A percentile compares a stretch with the other conserved stretches of the same genome.
These are phyloP conservation scores for Fomitopsis palustris DNA, from an alignment of 1,284 basidiomycete genomes.

Conservation along the genomic window DNA sequence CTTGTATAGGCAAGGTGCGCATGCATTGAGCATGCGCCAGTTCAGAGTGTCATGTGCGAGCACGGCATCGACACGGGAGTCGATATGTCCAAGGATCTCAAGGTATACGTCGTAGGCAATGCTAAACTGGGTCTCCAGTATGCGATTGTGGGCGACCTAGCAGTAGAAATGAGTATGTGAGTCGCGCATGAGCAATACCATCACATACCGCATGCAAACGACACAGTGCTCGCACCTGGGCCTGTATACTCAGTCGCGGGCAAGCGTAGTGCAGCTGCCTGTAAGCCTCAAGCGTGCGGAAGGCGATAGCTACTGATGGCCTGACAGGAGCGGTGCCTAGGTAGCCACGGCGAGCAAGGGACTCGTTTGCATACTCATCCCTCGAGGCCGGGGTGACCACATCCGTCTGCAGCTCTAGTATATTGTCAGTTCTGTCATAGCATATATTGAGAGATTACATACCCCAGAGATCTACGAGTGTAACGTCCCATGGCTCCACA, in stretches of 20 bases:
- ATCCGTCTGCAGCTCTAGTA: slow-evolving; percentile 1
- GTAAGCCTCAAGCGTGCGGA: slow-evolving; percentile 18
- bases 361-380: too few species aligned
- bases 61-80: slow-evolving; percentile 13
- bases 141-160: slow-evolving; percentile 3
- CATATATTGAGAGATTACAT: too few species aligned
- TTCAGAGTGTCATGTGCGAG: slow-evolving; percentile 17
- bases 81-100: slow-evolving; percentile 16
- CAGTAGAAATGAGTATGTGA: neutral
- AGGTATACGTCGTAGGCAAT: slow-evolving; percentile 29
- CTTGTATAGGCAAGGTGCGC: slow-evolving; percentile 26
- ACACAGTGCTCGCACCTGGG: slow-evolving; percentile 12
- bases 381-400: too few species aligned
- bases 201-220: slow-evolving; percentile 18
- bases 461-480: too few species aligned
- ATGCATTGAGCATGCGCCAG: slow-evolving; percentile 25
- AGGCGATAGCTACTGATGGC: too few species aligned
- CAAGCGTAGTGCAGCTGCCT: slow-evolving; percentile 20
- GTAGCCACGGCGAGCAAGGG: too few species aligned
- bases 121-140: slow-evolving; percentile 17
- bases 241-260: slow-evolving; percentile 22
- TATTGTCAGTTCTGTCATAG: neutral
- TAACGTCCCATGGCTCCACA: too few species aligned
- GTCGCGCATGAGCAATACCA: neutral
- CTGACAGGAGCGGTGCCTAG: too few species aligned